A percentile compares a stretch with the other conserved stretches of the same genome.
Conservation (phyloP, 2,329 filamentous ascomycete genomes). For the Aspergillus flavus region DNA sequence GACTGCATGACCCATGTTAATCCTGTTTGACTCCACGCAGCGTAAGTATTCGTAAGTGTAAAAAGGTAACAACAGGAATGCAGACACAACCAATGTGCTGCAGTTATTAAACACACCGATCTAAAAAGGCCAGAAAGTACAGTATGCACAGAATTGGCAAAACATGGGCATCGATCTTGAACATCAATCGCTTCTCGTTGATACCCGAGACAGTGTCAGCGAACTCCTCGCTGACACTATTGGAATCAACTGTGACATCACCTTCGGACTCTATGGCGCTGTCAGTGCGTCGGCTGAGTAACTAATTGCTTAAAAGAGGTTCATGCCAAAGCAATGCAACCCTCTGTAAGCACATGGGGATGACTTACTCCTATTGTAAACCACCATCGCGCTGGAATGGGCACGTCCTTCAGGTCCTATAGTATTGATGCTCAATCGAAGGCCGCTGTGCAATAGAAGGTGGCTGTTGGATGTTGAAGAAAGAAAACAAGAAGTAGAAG, state of each 20-base stretch:
- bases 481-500: no score
- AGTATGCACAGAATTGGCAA: slow-evolving; percentile 71
- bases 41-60: neutral
- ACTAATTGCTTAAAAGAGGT: neutral
- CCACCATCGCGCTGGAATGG: neutral
- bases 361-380: neutral
- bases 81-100: neutral
- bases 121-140: slow-evolving; percentile 68
- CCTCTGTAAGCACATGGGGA: fast-evolving
- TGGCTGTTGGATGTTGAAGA: no score
- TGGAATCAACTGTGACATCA: neutral
- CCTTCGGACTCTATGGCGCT: neutral
- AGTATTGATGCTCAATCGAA: no score
- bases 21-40: slow-evolving; percentile 41
- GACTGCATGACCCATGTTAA: slow-evolving; percentile 75
- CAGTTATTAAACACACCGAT: slow-evolving; percentile 30
- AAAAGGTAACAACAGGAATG: neutral
- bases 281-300: neutral
- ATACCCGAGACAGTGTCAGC: slow-evolving; percentile 16
- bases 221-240: neutral
- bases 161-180: slow-evolving; percentile 68
- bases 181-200: slow-evolving; percentile 62
- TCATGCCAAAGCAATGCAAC: no score
- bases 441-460: no score
- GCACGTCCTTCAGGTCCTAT: no score